Evolutionary conservation across 2,329 filamentous ascomycete genomes (phyloP).

Genomic region (Fusarium buharicum): DNA sequence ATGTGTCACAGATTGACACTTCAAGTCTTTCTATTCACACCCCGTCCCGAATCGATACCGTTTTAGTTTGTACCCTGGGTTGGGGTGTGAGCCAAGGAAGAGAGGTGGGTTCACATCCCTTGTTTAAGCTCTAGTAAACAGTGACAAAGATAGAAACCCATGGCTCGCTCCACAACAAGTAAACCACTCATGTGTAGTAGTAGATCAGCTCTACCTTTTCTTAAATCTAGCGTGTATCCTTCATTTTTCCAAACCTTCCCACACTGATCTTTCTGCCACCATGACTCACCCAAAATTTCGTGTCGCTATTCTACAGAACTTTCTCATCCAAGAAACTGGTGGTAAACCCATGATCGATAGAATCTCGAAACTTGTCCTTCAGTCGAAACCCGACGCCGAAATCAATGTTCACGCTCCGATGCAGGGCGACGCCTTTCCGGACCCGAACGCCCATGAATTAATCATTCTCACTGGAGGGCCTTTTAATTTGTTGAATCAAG

Average conservation of each 20-base stretch:
- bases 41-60: too few relatives aligned
- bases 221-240: not conserved
- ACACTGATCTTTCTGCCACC: not conserved
- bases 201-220: not conserved
- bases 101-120: not conserved
- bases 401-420: not conserved
- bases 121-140: not conserved
- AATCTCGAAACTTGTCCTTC: not conserved
- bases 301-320: slow-evolving; percentile 5
- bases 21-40: too few relatives aligned
- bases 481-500: not conserved
- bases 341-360: not conserved
- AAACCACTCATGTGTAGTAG: not conserved
- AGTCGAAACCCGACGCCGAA: not conserved
- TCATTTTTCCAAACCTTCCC: too few relatives aligned
- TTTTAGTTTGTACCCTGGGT: too few relatives aligned
- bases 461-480: slow-evolving; percentile 6
- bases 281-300: not conserved
- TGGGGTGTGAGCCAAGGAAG: not conserved
- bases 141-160: not conserved
- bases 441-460: not conserved
- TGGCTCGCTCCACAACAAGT: not conserved
- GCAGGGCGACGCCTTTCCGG: not conserved
- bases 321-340: not conserved
- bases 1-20: too few relatives aligned